These are phyloP conservation scores for Curvularia eragrostidis DNA, from an alignment of 2,329 filamentous ascomycete genomes.

Conservation along the genomic window DNA sequence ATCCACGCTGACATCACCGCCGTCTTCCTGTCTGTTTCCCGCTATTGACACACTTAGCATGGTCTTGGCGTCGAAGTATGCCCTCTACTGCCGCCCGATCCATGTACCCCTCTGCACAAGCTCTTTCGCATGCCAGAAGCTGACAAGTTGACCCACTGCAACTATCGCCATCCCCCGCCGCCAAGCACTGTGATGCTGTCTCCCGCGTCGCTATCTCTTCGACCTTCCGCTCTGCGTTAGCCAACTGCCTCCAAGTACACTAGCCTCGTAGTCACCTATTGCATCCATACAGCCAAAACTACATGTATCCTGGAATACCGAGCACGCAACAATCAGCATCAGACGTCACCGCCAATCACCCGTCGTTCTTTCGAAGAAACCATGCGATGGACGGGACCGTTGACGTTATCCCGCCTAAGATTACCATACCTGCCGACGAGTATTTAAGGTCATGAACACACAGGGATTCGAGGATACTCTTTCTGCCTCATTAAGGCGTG, in stretches of 20 bases:
- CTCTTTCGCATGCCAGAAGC: conserved; percentile 9
- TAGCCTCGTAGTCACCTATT: neutral
- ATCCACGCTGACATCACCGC: neutral
- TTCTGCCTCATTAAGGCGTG: conserved; percentile 13
- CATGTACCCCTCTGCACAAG: too few relatives aligned
- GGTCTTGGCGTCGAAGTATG: neutral
- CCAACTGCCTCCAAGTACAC: conserved; percentile 24
- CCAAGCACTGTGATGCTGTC: conserved; percentile 30
- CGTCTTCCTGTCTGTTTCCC: conserved; percentile 3
- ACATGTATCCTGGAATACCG: conserved; percentile 18
- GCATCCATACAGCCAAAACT: neutral
- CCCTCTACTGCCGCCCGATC: neutral
- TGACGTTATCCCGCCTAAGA: conserved; percentile 29
- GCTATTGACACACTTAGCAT: neutral
- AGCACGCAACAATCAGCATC: conserved; percentile 6
- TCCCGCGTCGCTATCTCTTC: conserved; percentile 26
- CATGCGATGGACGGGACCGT: conserved; percentile 14
- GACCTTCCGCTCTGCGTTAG: conserved; percentile 44
- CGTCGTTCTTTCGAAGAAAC: conserved; percentile 9
- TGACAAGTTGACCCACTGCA: conserved; percentile 10
- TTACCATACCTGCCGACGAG: neutral
- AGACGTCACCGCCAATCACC: conserved; percentile 8
- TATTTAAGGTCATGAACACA: conserved; percentile 23
- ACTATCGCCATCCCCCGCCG: conserved; percentile 35
- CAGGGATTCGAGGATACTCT: neutral